phyloP scores from a whole-genome alignment of 768 basidiomycete genomes.

The Amylocystis lapponica region DNA sequence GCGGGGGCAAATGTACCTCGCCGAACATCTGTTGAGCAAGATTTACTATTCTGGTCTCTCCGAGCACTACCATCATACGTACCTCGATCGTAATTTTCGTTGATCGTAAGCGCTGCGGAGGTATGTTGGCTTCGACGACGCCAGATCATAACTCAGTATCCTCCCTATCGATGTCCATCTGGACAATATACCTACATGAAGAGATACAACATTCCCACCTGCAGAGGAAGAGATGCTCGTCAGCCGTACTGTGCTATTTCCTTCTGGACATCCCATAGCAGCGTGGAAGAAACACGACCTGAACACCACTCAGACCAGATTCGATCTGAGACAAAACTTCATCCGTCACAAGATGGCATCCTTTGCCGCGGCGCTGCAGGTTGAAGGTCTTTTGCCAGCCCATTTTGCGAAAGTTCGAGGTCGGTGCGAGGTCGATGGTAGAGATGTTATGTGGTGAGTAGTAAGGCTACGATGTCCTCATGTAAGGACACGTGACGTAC shows the following conservation, averaged over 20 bases:
- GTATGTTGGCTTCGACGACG: slow-evolving; percentile 58
- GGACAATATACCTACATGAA: slow-evolving; percentile 58
- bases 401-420: slow-evolving; percentile 40
- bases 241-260: neutral
- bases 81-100: slow-evolving; percentile 88
- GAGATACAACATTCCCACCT: slow-evolving; percentile 86
- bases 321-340: slow-evolving; percentile 64
- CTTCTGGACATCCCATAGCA: slow-evolving; percentile 3
- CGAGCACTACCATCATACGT: slow-evolving; percentile 1
- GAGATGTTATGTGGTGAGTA: too few species aligned
- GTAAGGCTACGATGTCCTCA: too few species aligned
- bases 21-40: slow-evolving; percentile 33
- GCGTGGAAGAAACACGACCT: slow-evolving; percentile 32
- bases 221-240: too few species aligned
- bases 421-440: neutral
- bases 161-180: too few species aligned
- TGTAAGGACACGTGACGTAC: too few species aligned
- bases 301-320: slow-evolving; percentile 60
- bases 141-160: neutral
- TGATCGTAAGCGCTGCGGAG: slow-evolving; percentile 73
- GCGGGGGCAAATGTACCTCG: slow-evolving; percentile 27
- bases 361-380: slow-evolving; percentile 46
- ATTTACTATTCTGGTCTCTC: neutral
- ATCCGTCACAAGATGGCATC: slow-evolving; percentile 82
- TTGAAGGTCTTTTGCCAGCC: slow-evolving; percentile 88